Evolutionary conservation across 371 early-diverging fungal species (phyloP), one percentile per base, ranked within the genome.

Genomic region (Mortierella sp.): DNA sequence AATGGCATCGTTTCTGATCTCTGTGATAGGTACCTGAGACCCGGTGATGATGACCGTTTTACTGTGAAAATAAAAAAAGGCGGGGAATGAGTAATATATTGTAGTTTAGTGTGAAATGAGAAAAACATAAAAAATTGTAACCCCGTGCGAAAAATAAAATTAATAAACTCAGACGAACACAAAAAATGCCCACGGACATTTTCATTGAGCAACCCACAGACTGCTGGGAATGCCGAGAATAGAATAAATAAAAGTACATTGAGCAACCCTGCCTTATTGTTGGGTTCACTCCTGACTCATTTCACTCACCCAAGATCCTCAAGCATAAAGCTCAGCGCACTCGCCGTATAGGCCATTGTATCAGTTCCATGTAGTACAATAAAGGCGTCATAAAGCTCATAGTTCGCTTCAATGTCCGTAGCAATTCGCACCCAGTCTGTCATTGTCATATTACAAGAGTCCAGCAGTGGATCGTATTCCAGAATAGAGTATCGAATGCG

Each of bases 31-130:
- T 26, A 94, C 91, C 81, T 98, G 98, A 3, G 98, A 97, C 8
- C 99, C 99, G 0, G 98, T 99, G 51, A 99, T 85, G 70, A 99
- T 98, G 29, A 99, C 98, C 6, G 98, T 95, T 83, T 98, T 98
- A 35, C 98, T 88, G 64, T 43, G 47, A 45, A 53, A 28, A 60
- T 43, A 28, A 15, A 56, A 7, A 62, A 66, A 37, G 53, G 59
- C 12, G 40, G 42, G 55, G 61, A 58, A 26, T n/a, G 2, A n/a
- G 9, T 47, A 31, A 37, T 63, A 29, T 28, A 47, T 31, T 37
- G 31, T 47, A 45, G 31, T 54, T 19, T 47, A 3, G 63, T 34
- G 66, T 47, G 61, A 29, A 49, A 58, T 7, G 2, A 51, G 49
- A 61, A 23, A n/a, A n/a, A n/a, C n/a, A n/a, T n/a, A n/a, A n/a